Evolutionary conservation across 257 asterid genomes (phyloP), one percentile per base, ranked within the genome.

Genomic region (Solanum ossicruentum): DNA sequence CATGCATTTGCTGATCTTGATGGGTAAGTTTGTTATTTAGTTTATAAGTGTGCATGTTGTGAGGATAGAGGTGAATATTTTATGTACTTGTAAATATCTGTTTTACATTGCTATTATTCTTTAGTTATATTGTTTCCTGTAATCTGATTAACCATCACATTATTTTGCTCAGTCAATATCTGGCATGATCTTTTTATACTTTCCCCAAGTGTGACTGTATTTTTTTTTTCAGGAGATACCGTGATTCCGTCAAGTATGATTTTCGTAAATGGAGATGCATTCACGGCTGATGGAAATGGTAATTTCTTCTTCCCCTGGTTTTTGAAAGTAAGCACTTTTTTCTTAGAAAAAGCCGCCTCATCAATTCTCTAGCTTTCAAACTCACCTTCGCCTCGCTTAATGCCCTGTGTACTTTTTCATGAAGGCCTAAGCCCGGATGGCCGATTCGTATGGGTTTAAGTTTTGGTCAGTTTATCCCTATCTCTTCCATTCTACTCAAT

Each of bases 271-370:
- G 91, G 28, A 69, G 75, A 81, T 69, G 32, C 80, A 83, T 85
- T 88, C 81, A 55, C 63, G 21, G 72, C 85, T 43, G 69, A 86
- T 56, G 85, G 86, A 84, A 75, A 87, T 83, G 96, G 96, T 92
- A 82, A 87, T 81, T 80, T 83, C 67, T 82, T 81, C 80, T 75
- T 49, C 80, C 43, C 32, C 70, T 69, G 36, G 72, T 32, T 85
- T 82, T 43, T 66, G 26, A 77, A 51, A 77, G 26, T 13, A 49
- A 52, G 63, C 7, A 26, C 21, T 47, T 51, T 77, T 77, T 39
- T 70, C 54, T 70, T 70, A 39, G 28, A 70, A 70, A 67, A 67
- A 28, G 51, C 26, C 15, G 32, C 73, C 73, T 67, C 77, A 36
- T 67, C 23, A 32, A 8, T 21, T 67, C 51, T 67, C 51, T 36